phyloP scores from a whole-genome alignment of 2,329 filamentous ascomycete genomes.

The Teratosphaeria gauchensis region DNA sequence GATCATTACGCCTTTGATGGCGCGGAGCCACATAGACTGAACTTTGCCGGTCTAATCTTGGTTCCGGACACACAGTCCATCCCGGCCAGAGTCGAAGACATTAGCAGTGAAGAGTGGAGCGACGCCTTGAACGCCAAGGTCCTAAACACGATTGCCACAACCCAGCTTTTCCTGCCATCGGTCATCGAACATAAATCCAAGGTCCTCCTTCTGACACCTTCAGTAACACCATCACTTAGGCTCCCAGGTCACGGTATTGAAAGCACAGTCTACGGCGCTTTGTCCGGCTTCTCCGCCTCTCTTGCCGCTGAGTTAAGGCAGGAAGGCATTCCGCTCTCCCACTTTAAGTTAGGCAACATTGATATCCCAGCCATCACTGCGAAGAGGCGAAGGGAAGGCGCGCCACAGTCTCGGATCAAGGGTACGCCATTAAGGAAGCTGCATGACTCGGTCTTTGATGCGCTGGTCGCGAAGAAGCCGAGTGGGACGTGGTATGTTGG shows the following conservation, averaged over 20 bases:
- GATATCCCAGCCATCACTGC: constrained; percentile 60
- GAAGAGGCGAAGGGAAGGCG: constrained; percentile 29
- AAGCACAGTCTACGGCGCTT: constrained; percentile 71
- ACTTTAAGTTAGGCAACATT: constrained; percentile 85
- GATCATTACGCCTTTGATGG: constrained; percentile 69
- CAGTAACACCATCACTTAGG: constrained; percentile 68
- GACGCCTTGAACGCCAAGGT: constrained; percentile 89
- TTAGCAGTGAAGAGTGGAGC: constrained; percentile 73
- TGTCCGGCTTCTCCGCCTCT: constrained; percentile 77
- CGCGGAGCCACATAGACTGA: constrained; percentile 64
- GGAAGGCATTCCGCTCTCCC: constrained; percentile 67
- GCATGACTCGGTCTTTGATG: constrained; percentile 83
- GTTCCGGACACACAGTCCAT: constrained; percentile 65
- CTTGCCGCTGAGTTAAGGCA: constrained; percentile 70
- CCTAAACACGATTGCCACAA: constrained; percentile 76
- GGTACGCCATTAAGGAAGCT: constrained; percentile 63
- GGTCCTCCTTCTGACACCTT: constrained; percentile 68
- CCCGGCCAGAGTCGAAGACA: constrained; percentile 74
- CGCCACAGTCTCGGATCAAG: constrained; percentile 20
- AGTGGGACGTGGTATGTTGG: constrained; percentile 66
- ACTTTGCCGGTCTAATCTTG: constrained; percentile 69
- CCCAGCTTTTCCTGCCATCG: constrained; percentile 68
- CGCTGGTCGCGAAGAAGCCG: constrained; percentile 57
- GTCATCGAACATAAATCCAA: constrained; percentile 48
- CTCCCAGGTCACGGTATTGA: constrained; percentile 78